Conservation (phyloP, 2,329 filamentous ascomycete genomes). For the Fusarium tricinctum region DNA sequence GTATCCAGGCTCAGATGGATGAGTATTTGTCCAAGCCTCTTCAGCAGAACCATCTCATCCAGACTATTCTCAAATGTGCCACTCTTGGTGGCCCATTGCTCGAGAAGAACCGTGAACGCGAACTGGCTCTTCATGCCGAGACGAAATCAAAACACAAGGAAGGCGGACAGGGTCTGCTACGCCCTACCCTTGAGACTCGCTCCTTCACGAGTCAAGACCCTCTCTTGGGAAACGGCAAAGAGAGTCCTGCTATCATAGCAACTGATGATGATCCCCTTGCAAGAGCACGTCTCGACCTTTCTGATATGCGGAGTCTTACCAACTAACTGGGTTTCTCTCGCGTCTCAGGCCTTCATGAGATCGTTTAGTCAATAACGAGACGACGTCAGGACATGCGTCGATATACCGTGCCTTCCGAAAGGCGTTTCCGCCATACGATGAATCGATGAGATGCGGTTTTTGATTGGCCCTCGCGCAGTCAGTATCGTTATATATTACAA, state of each 20-base stretch:
- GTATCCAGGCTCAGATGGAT: conserved; percentile 99
- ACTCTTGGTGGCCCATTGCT: conserved; percentile 88
- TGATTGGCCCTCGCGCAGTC: not conserved
- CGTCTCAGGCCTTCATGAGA: conserved; percentile 50
- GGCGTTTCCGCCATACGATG: not conserved
- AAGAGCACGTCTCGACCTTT: conserved; percentile 63
- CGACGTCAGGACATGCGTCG: not conserved
- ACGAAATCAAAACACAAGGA: conserved; percentile 61
- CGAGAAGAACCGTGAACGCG: conserved; percentile 78
- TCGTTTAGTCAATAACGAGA: conserved; percentile 48
- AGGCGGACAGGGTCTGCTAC: conserved; percentile 54
- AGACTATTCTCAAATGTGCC: conserved; percentile 96
- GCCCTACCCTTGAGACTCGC: conserved; percentile 66
- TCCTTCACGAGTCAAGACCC: conserved; percentile 78
- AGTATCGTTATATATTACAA: not conserved
- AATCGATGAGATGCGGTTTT: conserved; percentile 2
- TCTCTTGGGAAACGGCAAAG: conserved; percentile 65
- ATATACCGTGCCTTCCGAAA: conserved; percentile 13
- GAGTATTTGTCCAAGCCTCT: conserved; percentile 97
- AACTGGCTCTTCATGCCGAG: conserved; percentile 66
- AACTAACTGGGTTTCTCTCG: conserved; percentile 49
- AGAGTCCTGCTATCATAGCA: conserved; percentile 72
- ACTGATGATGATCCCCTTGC: conserved; percentile 63
- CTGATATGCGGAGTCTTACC: conserved; percentile 57
- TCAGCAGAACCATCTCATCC: conserved; percentile 96